Percentiles rank a stretch among this genome's conserved stretches.
These are phyloP conservation scores for Leptographium flavum DNA, from an alignment of 2,329 filamentous ascomycete species.

Conservation along the genomic window DNA sequence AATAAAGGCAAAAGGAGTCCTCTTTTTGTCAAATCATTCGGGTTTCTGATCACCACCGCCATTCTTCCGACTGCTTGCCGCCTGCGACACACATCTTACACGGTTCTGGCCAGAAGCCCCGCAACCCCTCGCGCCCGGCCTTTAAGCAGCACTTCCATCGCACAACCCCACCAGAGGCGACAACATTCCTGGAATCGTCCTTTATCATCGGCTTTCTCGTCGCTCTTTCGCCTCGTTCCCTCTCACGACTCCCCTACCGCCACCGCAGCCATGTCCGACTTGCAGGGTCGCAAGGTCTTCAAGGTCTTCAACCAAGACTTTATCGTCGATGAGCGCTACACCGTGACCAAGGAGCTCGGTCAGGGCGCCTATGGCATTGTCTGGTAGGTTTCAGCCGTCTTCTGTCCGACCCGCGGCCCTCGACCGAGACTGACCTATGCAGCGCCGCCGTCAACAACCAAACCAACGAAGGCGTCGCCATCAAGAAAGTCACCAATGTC, in stretches of 20 bases:
- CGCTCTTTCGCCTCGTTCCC: not conserved
- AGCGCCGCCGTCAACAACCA: conserved; percentile 87
- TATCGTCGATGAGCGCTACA: conserved; percentile 94
- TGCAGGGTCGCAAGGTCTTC: conserved; percentile 65
- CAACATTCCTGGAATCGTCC: not conserved
- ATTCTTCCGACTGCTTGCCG: not conserved
- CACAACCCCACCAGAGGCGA: not conserved
- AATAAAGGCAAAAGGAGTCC: too few species aligned
- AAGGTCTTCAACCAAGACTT: conserved; percentile 99
- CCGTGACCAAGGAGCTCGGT: conserved; percentile 94
- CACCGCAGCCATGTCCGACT: conserved; percentile 18
- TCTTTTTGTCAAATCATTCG: too few species aligned
- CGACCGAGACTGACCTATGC: conserved; percentile 8
- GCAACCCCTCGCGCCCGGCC: not conserved
- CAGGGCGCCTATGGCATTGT: conserved; percentile 98
- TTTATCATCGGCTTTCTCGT: not conserved
- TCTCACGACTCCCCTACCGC: not conserved
- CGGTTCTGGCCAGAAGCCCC: not conserved
- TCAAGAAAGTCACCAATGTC: conserved; percentile 99
- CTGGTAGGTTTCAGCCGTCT: conserved; percentile 57
- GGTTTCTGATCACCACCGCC: too few species aligned
- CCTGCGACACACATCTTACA: not conserved
- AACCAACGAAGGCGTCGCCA: conserved; percentile 85
- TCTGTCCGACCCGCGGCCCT: conserved; percentile 7
- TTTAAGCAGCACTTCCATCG: not conserved